phyloP scores from a whole-genome alignment of 441 rosid genomes.

The Gossypium lobatum region DNA sequence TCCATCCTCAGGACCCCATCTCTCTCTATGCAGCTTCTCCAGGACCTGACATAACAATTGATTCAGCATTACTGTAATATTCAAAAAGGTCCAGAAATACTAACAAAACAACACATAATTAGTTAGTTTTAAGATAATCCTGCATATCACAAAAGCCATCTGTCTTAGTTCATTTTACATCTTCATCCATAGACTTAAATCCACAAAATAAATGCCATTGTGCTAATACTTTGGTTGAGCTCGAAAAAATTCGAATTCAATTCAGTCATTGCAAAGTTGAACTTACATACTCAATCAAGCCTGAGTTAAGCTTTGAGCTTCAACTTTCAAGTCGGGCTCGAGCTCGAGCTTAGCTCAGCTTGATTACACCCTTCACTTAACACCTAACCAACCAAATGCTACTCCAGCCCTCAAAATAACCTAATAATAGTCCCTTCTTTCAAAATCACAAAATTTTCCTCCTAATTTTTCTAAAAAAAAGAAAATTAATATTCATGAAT shows the following conservation, averaged over 20 bases:
- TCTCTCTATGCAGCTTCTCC: slow-evolving; percentile 72
- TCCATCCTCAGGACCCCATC: slow-evolving; percentile 88
- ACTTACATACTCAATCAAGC: too few relatives aligned
- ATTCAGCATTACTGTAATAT: neutral
- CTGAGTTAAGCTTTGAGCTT: neutral
- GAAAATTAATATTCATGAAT: neutral
- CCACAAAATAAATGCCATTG: neutral
- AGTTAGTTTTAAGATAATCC: neutral
- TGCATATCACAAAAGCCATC: neutral
- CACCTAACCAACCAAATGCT: neutral
- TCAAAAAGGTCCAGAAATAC: neutral
- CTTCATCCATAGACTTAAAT: neutral
- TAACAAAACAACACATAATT: neutral
- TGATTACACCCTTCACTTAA: neutral
- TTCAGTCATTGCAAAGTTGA: neutral
- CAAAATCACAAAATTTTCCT: neutral
- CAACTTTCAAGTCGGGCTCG: too few relatives aligned
- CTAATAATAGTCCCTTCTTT: neutral
- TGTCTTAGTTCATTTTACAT: neutral
- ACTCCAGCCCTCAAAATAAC: neutral
- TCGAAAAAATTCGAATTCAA: neutral
- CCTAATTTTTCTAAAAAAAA: neutral
- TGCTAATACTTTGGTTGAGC: neutral
- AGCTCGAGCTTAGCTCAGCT: neutral
- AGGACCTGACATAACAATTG: slow-evolving; percentile 39